Evolutionary conservation across 768 basidiomycete species (phyloP), one percentile per base, ranked within the genome.

Genomic region (Rhizopogon vesiculosus): DNA sequence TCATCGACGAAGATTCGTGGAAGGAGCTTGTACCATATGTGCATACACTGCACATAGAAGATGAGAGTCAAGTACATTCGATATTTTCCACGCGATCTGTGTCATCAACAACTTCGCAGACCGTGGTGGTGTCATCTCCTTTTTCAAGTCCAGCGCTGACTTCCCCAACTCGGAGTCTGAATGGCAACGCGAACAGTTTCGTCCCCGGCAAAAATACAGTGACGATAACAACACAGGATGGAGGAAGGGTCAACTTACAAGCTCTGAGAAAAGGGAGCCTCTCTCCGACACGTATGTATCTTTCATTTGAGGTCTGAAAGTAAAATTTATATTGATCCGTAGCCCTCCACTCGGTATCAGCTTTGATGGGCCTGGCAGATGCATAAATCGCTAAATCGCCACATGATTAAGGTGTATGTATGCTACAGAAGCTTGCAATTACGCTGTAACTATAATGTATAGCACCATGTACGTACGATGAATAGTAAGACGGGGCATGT

Each of bases 1-100:
- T 62, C 19, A 44, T 69, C 19, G 68, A 69, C 25, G 69, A 71
- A 22, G 66, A 68, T 44, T 69, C 68, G 35, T 69, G 68, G 69
- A 64, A 61, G 15, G 68, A 71, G 33, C 66, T 71, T 22, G 68
- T 55, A 0, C 66, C 69, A 29, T 68, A 69, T 25, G 54, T 69
- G 12, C 70, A 69, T 41, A 66, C 64, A 5, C 49, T 71, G 33
- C 64, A 71, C 48, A 56, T 71, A 28, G 69, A 71, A 22, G 69
- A 67, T 29, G 65, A 71, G 9, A 67, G 59, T 22, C 53, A 45
- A 38, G 35, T 29, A 12, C 22, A 22, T 25, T 49, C 48, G 19
- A 15, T 38, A 38, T 49, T 49, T 10, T 45, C 60, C 4, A 53
- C 56, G 10, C 60, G 31, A 19, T 53, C 59, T 9, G 41, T 25